Conservation (phyloP, 2,329 filamentous ascomycete species). For the Ascochyta pisi region DNA sequence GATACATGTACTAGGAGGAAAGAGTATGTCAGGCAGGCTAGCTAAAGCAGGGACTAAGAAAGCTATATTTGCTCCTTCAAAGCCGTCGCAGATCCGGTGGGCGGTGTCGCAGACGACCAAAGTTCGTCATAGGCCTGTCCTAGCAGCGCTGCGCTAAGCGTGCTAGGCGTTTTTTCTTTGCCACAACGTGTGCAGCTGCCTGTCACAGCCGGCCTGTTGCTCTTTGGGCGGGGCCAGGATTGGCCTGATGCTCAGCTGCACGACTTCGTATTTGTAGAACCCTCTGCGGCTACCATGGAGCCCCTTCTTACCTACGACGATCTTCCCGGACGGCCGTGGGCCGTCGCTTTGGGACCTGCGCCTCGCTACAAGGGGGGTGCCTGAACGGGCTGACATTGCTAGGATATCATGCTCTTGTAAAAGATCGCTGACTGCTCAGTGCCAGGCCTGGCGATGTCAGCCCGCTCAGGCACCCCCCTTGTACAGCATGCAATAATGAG, state of each 20-base stretch:
- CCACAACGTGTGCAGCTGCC: slow-evolving; percentile 25
- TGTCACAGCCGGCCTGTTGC: slow-evolving; percentile 2
- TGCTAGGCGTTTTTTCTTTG: slow-evolving; percentile 14
- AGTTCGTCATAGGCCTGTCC: slow-evolving; percentile 17
- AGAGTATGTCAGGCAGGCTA: slow-evolving; percentile 15
- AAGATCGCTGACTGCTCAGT: too few species aligned
- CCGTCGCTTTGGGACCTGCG: slow-evolving; percentile 15
- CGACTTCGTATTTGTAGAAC: slow-evolving; percentile 9
- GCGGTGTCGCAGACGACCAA: slow-evolving; percentile 25
- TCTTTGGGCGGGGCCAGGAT: background rate
- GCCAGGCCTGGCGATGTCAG: too few species aligned
- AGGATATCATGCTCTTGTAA: too few species aligned
- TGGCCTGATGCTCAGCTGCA: slow-evolving; percentile 7
- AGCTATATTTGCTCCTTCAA: slow-evolving; percentile 33
- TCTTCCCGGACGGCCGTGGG: slow-evolving; percentile 7
- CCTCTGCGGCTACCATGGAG: slow-evolving; percentile 1
- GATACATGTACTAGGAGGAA: slow-evolving; percentile 22
- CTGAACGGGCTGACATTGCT: too few species aligned
- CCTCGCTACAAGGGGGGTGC: too few species aligned
- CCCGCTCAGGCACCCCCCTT: too few species aligned
- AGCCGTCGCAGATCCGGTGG: slow-evolving; percentile 34
- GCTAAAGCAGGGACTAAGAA: slow-evolving; percentile 23
- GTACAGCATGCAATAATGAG: slow-evolving; percentile 9
- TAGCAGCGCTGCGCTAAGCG: slow-evolving; percentile 14
- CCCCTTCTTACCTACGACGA: slow-evolving; percentile 2